These are phyloP conservation scores for Veloporphyrellus conicus DNA, from an alignment of 1,284 basidiomycete species.

Conservation along the genomic window DNA sequence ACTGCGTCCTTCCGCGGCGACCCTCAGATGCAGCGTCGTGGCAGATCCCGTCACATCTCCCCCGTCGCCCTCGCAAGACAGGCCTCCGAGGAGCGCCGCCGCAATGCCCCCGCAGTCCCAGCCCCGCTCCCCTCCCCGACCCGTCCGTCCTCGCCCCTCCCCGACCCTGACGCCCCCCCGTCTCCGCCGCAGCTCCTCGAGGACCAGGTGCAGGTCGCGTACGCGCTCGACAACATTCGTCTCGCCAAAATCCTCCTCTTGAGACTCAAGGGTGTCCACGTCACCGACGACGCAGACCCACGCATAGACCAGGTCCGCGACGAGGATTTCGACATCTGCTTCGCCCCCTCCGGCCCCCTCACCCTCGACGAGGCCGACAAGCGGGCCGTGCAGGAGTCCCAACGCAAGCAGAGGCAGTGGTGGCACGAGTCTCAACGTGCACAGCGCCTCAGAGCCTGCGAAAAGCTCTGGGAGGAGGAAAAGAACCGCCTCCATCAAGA, in stretches of 20 bases:
- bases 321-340: slow-evolving; percentile 61
- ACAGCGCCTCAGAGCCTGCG: slow-evolving; percentile 44
- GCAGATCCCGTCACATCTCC: slow-evolving; percentile 47
- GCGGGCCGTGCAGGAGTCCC: slow-evolving; percentile 38
- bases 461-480: slow-evolving; percentile 51
- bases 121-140: background rate
- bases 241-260: slow-evolving; percentile 60
- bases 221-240: slow-evolving; percentile 61
- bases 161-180: slow-evolving; percentile 15
- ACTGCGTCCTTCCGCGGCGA: slow-evolving; percentile 10
- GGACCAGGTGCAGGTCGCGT: slow-evolving; percentile 63
- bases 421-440: slow-evolving; percentile 37
- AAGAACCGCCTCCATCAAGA: slow-evolving; percentile 42
- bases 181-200: slow-evolving; percentile 50
- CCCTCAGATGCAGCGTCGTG: slow-evolving; percentile 35
- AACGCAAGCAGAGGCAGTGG: slow-evolving; percentile 36
- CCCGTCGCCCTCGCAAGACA: slow-evolving; percentile 46
- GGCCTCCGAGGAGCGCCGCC: slow-evolving; percentile 45
- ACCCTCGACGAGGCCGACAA: slow-evolving; percentile 46
- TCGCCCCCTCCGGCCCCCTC: slow-evolving; percentile 53
- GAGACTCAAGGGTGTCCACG: slow-evolving; percentile 56
- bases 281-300: slow-evolving; percentile 55
- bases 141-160: no score
- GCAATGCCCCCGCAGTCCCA: slow-evolving; percentile 1
- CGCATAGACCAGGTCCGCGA: slow-evolving; percentile 58